Percentiles rank a stretch among this genome's conserved stretches.
These are phyloP conservation scores for Stromatinia cepivora DNA, from an alignment of 2,329 filamentous ascomycete species.

Conservation along the genomic window DNA sequence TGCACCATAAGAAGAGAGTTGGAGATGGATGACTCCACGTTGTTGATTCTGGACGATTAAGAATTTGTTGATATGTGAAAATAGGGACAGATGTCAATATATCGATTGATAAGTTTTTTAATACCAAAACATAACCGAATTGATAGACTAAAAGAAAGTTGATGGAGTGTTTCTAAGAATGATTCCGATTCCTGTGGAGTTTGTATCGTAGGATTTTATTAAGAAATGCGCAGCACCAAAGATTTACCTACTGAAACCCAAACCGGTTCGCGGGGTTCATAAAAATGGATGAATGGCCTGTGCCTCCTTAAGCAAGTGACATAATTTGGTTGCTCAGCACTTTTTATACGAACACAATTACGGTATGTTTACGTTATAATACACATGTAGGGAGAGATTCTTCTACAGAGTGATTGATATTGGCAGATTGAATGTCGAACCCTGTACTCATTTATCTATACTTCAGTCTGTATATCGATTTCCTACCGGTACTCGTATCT, in stretches of 20 bases:
- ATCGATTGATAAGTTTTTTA: slow-evolving; percentile 7
- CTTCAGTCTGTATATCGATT: neutral
- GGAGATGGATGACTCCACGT: slow-evolving; percentile 18
- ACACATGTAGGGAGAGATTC: neutral
- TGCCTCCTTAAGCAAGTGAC: slow-evolving; percentile 5
- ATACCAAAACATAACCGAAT: slow-evolving; percentile 4
- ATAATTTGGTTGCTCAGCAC: neutral
- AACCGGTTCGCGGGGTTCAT: slow-evolving; percentile 10
- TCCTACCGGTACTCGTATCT: neutral
- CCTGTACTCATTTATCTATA: neutral
- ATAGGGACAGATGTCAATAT: slow-evolving; percentile 10
- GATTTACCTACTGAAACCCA: neutral
- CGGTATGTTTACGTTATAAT: neutral
- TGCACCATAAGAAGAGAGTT: neutral
- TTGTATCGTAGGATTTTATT: slow-evolving; percentile 1
- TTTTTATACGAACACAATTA: neutral
- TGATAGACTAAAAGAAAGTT: slow-evolving; percentile 19
- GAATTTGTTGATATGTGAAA: neutral
- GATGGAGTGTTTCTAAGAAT: neutral
- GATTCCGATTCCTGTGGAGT: neutral
- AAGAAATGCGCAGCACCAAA: neutral
- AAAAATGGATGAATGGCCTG: slow-evolving; percentile 8
- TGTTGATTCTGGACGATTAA: neutral
- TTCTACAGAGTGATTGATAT: neutral
- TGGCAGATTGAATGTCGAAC: neutral